Evolutionary conservation across 192 early-diverging fungal species (phyloP), one percentile per base, ranked within the genome.

Genomic region (Lobosporangium transversale): DNA sequence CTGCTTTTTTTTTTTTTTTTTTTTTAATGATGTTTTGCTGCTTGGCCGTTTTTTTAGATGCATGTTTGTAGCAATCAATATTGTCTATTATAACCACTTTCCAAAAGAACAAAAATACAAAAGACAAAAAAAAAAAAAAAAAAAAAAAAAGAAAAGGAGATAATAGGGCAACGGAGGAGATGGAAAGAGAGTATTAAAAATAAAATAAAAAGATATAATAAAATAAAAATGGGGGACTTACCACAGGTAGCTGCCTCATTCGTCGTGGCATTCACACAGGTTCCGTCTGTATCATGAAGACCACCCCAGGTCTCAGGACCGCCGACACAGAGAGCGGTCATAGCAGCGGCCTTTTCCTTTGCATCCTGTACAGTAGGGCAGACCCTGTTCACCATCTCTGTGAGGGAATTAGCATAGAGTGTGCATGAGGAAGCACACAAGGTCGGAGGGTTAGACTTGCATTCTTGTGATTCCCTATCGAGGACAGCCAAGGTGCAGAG

Each of bases 161-260:
- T 7, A 7, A 40, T 40, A 7, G 14, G 7, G 37, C 7, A 40
- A 40, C 37, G 37, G 14, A 40, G 37, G 14, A 7, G 14, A 14
- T 40, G 37, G 37, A 7, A 14, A 17, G 40, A 3, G 51, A n/a
- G 53, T 2, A 53, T 35, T 32, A 44, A 58, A 30, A 60, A 26
- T 40, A 47, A 69, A 49, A 56, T 8, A 40, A 18, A 60, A 32
- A 51, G n/a, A n/a, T n/a, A n/a, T n/a, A n/a, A 36, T 36, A 15
- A 15, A 60, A 26, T 31, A 40, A 15, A 56, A 21, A 10, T 2
- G 2, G 14, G 6, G 4, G 12, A 62, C 73, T 62, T 62, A 76
- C 73, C 73, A 62, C 73, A 76, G 24, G 53, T 44, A 23, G 35
- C 5, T 17, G 4, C 32, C 36, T 76, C 73, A 54, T 76, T 76